Percentiles rank a stretch among this genome's conserved stretches.
Conservation (phyloP, 129 eudicot genomes). For the Artemisia argyi region DNA sequence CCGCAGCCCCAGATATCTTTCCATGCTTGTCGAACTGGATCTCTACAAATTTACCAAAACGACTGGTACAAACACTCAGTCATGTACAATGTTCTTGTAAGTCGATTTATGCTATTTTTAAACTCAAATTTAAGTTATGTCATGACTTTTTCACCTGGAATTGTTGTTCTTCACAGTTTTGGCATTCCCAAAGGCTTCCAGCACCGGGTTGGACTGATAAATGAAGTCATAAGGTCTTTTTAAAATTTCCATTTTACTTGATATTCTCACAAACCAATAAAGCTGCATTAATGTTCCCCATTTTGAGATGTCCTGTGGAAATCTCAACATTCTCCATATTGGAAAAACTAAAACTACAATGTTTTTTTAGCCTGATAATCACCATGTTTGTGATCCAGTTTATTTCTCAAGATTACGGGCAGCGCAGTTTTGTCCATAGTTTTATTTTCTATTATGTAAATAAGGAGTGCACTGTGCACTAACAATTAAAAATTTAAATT, state of each 20-base stretch:
- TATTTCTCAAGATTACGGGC: no score
- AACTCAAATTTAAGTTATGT: neutral
- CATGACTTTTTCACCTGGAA: slow-evolving; percentile 65
- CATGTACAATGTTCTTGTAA: slow-evolving; percentile 39
- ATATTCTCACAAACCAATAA: no score
- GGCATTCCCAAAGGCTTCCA: slow-evolving; percentile 98
- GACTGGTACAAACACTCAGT: slow-evolving; percentile 73
- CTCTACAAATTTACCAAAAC: slow-evolving; percentile 99
- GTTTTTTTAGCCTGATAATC: neutral
- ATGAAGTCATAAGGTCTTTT: slow-evolving; percentile 14
- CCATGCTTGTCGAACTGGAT: slow-evolving; percentile 89
- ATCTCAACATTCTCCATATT: no score
- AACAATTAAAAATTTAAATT: no score
- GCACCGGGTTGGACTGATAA: slow-evolving; percentile 91
- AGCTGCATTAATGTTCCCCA: no score
- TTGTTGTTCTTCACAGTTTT: slow-evolving; percentile 97
- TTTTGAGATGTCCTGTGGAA: no score
- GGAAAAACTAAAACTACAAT: neutral
- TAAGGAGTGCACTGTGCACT: no score
- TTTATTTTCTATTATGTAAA: no score
- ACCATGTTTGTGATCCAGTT: no score
- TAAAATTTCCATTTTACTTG: no score
- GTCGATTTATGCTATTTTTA: slow-evolving; percentile 17
- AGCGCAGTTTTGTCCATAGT: no score
- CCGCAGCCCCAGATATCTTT: slow-evolving; percentile 97